Evolutionary conservation across 2,329 filamentous ascomycete genomes (phyloP), one percentile per base, ranked within the genome.

Genomic region (Diaporthe aspalathi): DNA sequence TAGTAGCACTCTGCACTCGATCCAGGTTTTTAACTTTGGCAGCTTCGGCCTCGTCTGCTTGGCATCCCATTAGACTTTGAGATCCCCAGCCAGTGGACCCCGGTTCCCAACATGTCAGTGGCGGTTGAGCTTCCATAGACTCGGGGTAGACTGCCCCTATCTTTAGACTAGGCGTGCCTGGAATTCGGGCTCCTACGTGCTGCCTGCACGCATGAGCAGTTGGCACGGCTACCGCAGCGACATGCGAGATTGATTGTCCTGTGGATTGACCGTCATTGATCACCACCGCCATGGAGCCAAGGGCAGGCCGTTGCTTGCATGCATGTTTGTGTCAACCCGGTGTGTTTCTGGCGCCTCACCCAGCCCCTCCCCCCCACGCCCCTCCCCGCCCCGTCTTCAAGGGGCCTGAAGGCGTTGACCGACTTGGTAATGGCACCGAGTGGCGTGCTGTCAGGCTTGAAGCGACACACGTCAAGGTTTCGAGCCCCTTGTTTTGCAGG

Each of bases 311-410:
- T 56, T 53, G 49, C 65, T 56, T 53, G 49, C 65, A 57, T 56
- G 29, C 73, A 75, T 72, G 74, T 72, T 68, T 56, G 67, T 70
- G 69, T 72, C 35, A 76, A 65, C 53, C 65, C 65, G 54, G 68
- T 67, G 56, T 72, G 69, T 60, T 72, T 68, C 75, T 65, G 45
- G 35, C 35, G 8, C 43, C 12, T n/a, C n/a, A n/a, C n/a, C n/a
- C n/a, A n/a, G n/a, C 32, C 32, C 32, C 32, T 35, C 32, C 32
- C 5, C 32, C 32, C 32, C 32, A 5, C 32, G 32, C 32, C 43
- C 60, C n/a, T 65, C 45, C n/a, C 45, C 29, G 35, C 35, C 45
- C 29, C 47, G 12, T 29, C 47, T 24, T 68, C 40, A 22, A 5
- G 9, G 32, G 32, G 45, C 52, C 40, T 6, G 40, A 38, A 57